phyloP scores from a whole-genome alignment of 2,329 filamentous ascomycete species.

The Xylaria arbuscula region DNA sequence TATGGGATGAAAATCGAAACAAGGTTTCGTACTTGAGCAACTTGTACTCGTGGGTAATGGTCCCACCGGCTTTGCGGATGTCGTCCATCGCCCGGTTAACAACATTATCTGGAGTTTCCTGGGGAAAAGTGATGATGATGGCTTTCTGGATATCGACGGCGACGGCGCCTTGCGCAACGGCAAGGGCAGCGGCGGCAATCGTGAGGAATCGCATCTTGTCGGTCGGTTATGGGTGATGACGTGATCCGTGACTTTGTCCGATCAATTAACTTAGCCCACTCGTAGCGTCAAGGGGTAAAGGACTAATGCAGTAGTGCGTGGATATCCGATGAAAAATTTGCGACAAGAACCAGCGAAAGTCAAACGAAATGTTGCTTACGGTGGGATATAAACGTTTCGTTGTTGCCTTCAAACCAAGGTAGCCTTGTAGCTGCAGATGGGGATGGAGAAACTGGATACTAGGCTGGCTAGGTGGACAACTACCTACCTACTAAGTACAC shows the following conservation, averaged over 20 bases:
- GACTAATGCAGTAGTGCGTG: not conserved
- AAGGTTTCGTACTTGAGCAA: conserved; percentile 69
- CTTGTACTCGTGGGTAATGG: conserved; percentile 82
- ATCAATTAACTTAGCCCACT: conserved; percentile 7
- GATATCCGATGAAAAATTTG: not conserved
- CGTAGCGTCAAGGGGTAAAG: not conserved
- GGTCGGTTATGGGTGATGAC: conserved; percentile 35
- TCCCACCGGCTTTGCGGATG: conserved; percentile 75
- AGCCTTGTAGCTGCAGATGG: not conserved
- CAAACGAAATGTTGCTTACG: not conserved
- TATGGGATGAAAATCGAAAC: conserved; percentile 4
- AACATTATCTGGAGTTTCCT: conserved; percentile 73
- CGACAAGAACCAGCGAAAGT: not conserved
- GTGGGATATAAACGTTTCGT: conserved; percentile 6
- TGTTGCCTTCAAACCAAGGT: conserved; percentile 19
- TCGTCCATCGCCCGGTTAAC: conserved; percentile 77
- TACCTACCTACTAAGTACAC: too few species aligned
- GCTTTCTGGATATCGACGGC: conserved; percentile 76
- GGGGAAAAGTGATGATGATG: conserved; percentile 82
- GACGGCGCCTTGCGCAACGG: conserved; percentile 67
- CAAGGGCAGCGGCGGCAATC: conserved; percentile 65
- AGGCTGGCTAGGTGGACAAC: conserved; percentile 9
- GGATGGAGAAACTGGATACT: conserved; percentile 7
- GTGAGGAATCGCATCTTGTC: conserved; percentile 72
- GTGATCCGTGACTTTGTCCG: conserved; percentile 24